Evolutionary conservation across 345 rosid genomes (phyloP).

Genomic region (Arabis hirsuta): DNA sequence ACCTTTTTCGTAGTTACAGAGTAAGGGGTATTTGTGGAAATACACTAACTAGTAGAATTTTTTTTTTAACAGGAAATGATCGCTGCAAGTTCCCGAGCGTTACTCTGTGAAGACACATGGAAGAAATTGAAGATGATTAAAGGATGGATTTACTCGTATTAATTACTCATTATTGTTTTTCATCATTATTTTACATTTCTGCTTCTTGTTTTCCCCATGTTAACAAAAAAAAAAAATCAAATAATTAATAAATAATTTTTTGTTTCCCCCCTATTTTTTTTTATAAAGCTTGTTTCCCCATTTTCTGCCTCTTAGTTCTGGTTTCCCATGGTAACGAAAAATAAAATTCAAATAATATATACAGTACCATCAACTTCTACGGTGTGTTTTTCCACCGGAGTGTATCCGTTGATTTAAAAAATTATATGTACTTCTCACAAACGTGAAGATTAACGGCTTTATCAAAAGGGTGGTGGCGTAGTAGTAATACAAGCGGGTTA

Average conservation of each 20-base stretch:
- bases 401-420: too few relatives aligned
- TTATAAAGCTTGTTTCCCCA: too few relatives aligned
- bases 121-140: conserved; percentile 11
- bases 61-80: conserved; percentile 35
- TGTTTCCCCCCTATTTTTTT: too few relatives aligned
- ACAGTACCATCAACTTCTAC: too few relatives aligned
- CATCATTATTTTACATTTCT: conserved; percentile 21
- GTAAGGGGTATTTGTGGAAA: not conserved
- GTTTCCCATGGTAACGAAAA: too few relatives aligned
- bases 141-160: conserved; percentile 14
- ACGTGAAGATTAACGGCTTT: too few relatives aligned
- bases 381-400: too few relatives aligned
- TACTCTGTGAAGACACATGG: conserved; percentile 24
- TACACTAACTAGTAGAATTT: not conserved
- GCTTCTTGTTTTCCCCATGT: conserved; percentile 22
- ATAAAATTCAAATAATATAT: too few relatives aligned
- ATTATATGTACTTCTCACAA: too few relatives aligned
- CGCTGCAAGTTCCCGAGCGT: conserved; percentile 48
- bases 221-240: not conserved
- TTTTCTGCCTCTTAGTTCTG: too few relatives aligned
- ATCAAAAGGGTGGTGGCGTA: too few relatives aligned
- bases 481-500: too few relatives aligned
- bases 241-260: conserved; percentile 10
- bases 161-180: conserved; percentile 12
- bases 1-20: not conserved